phyloP scores from a whole-genome alignment of 2,329 filamentous ascomycete genomes.

The Didymella lethalis region DNA sequence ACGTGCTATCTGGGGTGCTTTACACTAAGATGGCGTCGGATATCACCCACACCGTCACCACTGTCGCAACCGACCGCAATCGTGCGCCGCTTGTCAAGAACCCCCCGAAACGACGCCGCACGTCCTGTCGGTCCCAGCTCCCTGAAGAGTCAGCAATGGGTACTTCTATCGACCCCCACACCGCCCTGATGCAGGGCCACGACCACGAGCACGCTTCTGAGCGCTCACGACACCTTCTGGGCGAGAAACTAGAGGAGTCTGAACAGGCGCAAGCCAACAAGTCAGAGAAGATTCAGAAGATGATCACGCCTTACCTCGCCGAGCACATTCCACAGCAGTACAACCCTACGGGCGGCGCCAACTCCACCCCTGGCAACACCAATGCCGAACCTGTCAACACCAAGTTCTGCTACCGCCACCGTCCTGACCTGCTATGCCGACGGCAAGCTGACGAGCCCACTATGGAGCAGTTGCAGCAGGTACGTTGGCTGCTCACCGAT shows the following conservation, averaged over 20 bases:
- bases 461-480: constrained; percentile 92
- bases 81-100: constrained; percentile 21
- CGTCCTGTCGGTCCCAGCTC: constrained; percentile 41
- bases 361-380: constrained; percentile 44
- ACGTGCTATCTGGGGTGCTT: constrained; percentile 15
- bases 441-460: constrained; percentile 92
- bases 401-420: constrained; percentile 94
- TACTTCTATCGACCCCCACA: constrained; percentile 39
- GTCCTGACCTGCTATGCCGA: constrained; percentile 91
- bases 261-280: constrained; percentile 41
- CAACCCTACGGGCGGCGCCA: constrained; percentile 70
- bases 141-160: constrained; percentile 23
- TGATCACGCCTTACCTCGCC: constrained; percentile 85
- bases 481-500: constrained; percentile 52
- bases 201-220: constrained; percentile 46
- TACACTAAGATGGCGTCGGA: constrained; percentile 38
- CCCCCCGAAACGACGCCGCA: constrained; percentile 34
- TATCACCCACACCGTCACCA: constrained; percentile 33
- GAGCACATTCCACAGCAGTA: constrained; percentile 92
- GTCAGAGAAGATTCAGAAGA: constrained; percentile 74
- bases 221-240: constrained; percentile 43
- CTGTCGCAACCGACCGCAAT: constrained; percentile 38
- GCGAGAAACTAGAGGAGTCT: constrained; percentile 32
- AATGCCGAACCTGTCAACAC: constrained; percentile 67
- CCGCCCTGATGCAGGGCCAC: constrained; percentile 48